phyloP scores from a whole-genome alignment of 2,329 filamentous ascomycete species.

The Sclerotiophoma versabilis region DNA sequence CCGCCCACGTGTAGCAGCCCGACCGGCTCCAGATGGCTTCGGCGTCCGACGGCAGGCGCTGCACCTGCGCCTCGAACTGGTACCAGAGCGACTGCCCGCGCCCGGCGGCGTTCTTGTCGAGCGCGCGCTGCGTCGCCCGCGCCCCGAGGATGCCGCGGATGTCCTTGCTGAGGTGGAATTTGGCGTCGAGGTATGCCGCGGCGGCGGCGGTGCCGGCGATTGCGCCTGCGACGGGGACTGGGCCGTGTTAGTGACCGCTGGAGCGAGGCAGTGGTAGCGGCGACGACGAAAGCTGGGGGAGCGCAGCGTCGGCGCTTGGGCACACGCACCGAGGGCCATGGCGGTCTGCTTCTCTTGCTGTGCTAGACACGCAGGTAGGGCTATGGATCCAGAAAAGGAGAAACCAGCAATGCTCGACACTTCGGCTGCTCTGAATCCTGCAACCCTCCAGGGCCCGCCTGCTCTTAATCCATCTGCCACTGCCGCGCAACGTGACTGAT shows the following conservation, averaged over 20 bases:
- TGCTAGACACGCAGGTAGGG: neutral
- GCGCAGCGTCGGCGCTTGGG: neutral
- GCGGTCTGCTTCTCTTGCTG: neutral
- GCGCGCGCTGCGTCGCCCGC: constrained; percentile 54
- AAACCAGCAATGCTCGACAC: neutral
- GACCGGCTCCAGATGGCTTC: constrained; percentile 73
- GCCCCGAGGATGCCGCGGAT: constrained; percentile 55
- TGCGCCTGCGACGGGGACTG: constrained; percentile 44
- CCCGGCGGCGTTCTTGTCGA: constrained; percentile 55
- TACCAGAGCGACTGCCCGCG: constrained; percentile 70
- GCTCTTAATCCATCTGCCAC: constrained; percentile 22
- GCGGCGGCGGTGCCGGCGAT: constrained; percentile 48
- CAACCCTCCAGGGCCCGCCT: neutral
- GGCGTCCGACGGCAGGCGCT: constrained; percentile 56
- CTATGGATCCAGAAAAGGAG: neutral
- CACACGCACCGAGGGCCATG: constrained; percentile 18
- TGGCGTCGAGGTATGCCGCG: constrained; percentile 72
- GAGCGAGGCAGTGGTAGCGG: neutral
- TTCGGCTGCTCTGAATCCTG: neutral
- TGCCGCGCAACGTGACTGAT: constrained; percentile 35
- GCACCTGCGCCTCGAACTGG: constrained; percentile 65
- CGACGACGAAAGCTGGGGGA: neutral
- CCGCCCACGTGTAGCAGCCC: constrained; percentile 54
- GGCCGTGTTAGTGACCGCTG: constrained; percentile 14
- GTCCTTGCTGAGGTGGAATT: constrained; percentile 72